phyloP scores from a whole-genome alignment of 495 filamentous ascomycete genomes.

The Penicillium dipodomyicola region DNA sequence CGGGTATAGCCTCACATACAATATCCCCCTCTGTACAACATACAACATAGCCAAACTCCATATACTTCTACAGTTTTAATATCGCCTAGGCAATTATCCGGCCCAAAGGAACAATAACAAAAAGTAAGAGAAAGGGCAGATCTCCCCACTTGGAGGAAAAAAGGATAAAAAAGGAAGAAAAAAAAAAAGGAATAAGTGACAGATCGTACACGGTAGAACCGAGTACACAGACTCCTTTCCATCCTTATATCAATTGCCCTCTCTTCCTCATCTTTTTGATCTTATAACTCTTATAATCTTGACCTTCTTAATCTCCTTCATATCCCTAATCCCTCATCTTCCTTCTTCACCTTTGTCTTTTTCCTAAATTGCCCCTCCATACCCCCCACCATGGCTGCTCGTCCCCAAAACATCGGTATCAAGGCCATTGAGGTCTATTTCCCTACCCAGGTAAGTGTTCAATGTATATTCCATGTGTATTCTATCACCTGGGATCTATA shows the following conservation, averaged over 20 bases:
- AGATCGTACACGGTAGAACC: slow-evolving; percentile 37
- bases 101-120: slow-evolving; percentile 6
- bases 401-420: slow-evolving; percentile 96
- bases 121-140: not conserved
- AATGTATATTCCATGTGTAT: not conserved
- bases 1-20: not conserved
- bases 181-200: slow-evolving; percentile 25
- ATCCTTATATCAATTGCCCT: slow-evolving; percentile 2
- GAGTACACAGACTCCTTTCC: slow-evolving; percentile 29
- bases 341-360: not conserved
- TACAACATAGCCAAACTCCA: no score
- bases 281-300: not conserved
- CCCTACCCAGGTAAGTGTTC: slow-evolving; percentile 77
- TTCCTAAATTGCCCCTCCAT: slow-evolving; percentile 18
- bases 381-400: slow-evolving; percentile 69
- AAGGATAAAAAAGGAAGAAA: slow-evolving; percentile 9
- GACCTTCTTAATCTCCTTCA: not conserved
- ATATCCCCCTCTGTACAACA: not conserved
- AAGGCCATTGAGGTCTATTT: slow-evolving; percentile 99
- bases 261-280: not conserved
- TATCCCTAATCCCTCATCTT: not conserved
- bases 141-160: slow-evolving; percentile 8
- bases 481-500: not conserved
- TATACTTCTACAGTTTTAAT: not conserved
- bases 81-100: slow-evolving; percentile 2